These are phyloP conservation scores for Sporisorium reilianum DNA, from an alignment of 1,284 basidiomycete species.

Conservation along the genomic window DNA sequence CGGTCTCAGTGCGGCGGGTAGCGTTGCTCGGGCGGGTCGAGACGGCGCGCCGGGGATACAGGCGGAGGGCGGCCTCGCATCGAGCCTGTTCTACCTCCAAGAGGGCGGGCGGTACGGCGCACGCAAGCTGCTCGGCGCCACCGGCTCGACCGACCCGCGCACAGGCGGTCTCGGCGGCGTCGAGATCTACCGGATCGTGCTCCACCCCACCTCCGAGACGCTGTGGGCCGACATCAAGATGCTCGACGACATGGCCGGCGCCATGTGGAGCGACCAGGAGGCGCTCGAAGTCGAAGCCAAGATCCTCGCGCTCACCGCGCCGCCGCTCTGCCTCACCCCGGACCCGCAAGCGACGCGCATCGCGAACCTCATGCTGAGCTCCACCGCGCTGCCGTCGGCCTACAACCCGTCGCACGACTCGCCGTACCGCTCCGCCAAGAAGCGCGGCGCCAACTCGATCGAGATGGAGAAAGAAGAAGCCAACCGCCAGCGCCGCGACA, in stretches of 20 bases:
- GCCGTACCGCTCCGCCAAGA: conserved; percentile 43
- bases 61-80: conserved; percentile 24
- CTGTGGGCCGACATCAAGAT: conserved; percentile 64
- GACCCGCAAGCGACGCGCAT: conserved; percentile 64
- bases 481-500: conserved; percentile 52
- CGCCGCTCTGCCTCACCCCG: conserved; percentile 64
- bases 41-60: background rate
- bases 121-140: conserved; percentile 24
- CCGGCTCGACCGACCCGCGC: conserved; percentile 20
- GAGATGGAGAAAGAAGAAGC: conserved; percentile 58
- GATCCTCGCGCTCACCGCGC: conserved; percentile 60
- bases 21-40: background rate
- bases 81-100: conserved; percentile 52
- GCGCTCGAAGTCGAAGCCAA: conserved; percentile 63
- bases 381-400: conserved; percentile 55
- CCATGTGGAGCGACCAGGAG: conserved; percentile 64
- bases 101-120: conserved; percentile 58
- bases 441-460: conserved; percentile 55
- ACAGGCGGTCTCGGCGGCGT: conserved; percentile 44
- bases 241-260: conserved; percentile 59
- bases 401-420: conserved; percentile 48
- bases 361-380: conserved; percentile 64
- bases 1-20: conserved; percentile 16
- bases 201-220: conserved; percentile 62
- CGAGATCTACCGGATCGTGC: conserved; percentile 63